Conservation (phyloP, 1,284 basidiomycete genomes). For the Trichosporon ovoides region DNA sequence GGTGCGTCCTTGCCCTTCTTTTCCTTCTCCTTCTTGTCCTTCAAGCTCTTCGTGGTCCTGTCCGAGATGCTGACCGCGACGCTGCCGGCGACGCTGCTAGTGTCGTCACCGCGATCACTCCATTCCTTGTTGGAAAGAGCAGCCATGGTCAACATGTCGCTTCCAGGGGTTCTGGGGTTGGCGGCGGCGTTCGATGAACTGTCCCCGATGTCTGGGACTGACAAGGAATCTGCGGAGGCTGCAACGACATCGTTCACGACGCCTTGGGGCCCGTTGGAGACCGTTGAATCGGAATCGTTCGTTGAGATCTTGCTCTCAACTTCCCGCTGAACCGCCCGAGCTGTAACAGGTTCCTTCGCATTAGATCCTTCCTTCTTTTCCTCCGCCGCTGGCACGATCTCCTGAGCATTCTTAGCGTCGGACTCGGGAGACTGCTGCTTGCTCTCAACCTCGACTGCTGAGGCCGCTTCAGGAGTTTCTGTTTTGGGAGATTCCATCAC, state of each 20-base stretch:
- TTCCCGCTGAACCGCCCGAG: no score
- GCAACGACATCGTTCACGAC: not conserved
- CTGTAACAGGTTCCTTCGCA: no score
- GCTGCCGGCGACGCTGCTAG: conserved; percentile 4
- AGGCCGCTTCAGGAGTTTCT: not conserved
- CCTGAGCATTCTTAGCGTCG: no score
- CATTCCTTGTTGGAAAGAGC: conserved; percentile 4
- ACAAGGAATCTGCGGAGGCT: not conserved
- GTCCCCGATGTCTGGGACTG: not conserved
- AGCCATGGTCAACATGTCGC: not conserved
- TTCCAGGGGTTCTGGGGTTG: not conserved
- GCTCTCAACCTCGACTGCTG: not conserved
- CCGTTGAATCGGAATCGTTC: not conserved
- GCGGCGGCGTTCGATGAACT: not conserved
- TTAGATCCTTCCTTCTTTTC: no score
- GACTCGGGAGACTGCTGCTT: not conserved
- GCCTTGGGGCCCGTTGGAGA: not conserved
- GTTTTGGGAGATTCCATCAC: not conserved
- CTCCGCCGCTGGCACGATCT: no score
- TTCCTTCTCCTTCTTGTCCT: conserved; percentile 3
- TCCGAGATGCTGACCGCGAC: not conserved
- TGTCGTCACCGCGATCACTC: not conserved
- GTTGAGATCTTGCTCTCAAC: not conserved
- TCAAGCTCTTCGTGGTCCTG: not conserved
- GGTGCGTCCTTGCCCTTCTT: not conserved